Evolutionary conservation across 495 filamentous ascomycete species (phyloP).

Genomic region (Penicillium pulvis): DNA sequence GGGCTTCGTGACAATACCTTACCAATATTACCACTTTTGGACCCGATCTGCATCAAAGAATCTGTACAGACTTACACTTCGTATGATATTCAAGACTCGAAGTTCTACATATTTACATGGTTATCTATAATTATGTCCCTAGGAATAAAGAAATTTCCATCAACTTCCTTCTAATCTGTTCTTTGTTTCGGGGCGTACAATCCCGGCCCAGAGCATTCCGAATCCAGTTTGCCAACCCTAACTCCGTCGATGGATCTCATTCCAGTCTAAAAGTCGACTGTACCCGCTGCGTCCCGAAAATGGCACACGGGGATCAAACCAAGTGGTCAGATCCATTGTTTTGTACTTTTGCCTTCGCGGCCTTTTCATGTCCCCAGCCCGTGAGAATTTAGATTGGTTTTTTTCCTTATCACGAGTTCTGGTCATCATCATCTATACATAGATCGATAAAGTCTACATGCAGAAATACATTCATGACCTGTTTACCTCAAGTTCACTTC

Average conservation of each 20-base stretch:
- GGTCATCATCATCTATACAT: neutral
- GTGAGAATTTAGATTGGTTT: neutral
- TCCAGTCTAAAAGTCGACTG: slow-evolving; percentile 12
- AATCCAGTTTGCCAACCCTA: slow-evolving; percentile 13
- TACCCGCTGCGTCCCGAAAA: slow-evolving; percentile 30
- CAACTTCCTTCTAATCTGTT: neutral
- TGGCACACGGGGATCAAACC: slow-evolving; percentile 13
- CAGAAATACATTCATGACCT: neutral
- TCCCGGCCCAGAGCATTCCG: slow-evolving; percentile 6
- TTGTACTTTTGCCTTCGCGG: neutral
- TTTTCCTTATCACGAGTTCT: neutral
- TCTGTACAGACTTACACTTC: slow-evolving; percentile 4
- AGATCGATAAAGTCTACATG: neutral
- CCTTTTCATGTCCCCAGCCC: neutral
- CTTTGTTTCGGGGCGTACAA: slow-evolving; percentile 6
- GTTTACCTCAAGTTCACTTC: neutral
- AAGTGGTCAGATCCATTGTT: neutral
- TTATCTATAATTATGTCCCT: neutral
- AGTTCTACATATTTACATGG: neutral
- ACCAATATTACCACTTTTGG: slow-evolving; percentile 7
- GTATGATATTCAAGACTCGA: neutral
- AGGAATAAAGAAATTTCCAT: neutral
- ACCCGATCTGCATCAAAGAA: slow-evolving; percentile 7
- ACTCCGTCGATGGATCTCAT: slow-evolving; percentile 29
- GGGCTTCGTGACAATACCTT: slow-evolving; percentile 3